Base-by-base conservation (phyloP, 2,329 filamentous ascomycete species). In the Fusarium bactridioides region DNA sequence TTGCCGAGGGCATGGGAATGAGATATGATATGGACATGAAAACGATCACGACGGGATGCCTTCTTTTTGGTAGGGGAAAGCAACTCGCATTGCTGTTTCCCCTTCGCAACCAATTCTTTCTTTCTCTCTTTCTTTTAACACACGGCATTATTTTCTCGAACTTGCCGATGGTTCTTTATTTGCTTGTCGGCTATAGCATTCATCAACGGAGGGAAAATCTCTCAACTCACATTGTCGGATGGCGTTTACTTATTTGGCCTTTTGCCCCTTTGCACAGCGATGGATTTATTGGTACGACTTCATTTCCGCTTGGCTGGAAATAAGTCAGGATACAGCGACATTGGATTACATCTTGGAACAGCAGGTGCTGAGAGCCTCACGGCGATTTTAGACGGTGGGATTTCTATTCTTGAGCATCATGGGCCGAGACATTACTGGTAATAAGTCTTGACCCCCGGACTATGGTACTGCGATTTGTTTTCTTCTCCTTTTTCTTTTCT, bases 1-100 rank as follows among this genome's bases (percentile, higher is more conserved):
- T 74, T 77, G 77, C 73, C 76, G 76, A 80, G 80, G 80, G 80
- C 76, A 73, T 58, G 74, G 63, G 71, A 72, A 76, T 66, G 71
- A 76, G 62, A 76, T 67, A 78, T 63, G 76, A 76, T 69, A 63
- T 77, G 73, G 72, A 73, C 55, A 68, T 60, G 56, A 67, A 64
- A 65, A 61, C 38, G 56, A 62, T 62, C 55, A 75, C 68, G 68
- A 74, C 61, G 62, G 60, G 66, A 74, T 61, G 65, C 58, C 61
- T 63, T 54, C 19, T 66, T 35, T 61, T 55, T 33, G 62, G 41
- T 48, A 38, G 29, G 33, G 53, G 29, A 45, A 43, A 61, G 64
- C 56, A 37, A 61, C 47, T 29, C 31, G 53, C 27, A 41, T 31
- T 48, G 50, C 44, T 45, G 27, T 50, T 55, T 44, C 31, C 37